Percentiles rank a stretch among this genome's conserved stretches.
Conservation (phyloP, 331 rosid species). For the Erythrophleum ivorense region DNA sequence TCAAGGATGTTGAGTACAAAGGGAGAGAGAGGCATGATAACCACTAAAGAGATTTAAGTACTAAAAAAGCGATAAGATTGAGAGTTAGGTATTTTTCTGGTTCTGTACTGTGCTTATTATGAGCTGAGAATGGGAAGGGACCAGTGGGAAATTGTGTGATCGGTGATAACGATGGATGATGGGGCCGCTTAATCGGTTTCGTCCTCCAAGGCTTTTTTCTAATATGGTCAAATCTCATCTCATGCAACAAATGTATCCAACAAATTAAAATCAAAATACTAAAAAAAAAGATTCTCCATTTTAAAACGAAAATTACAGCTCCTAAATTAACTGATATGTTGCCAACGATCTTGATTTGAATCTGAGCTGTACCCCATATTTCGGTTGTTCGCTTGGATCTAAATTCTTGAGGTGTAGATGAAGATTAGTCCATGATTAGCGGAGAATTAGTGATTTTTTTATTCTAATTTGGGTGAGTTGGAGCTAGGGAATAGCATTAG, state of each 20-base stretch:
- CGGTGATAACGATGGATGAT: conserved; percentile 43
- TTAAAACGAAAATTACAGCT: conserved; percentile 34
- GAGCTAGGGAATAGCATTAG: background rate
- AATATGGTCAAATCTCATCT: conserved; percentile 33
- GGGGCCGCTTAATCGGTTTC: conserved; percentile 48
- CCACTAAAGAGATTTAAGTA: conserved; percentile 63
- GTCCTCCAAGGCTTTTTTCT: conserved; percentile 26
- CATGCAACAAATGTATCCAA: background rate
- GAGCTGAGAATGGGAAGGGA: conserved; percentile 46
- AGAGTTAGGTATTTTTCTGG: conserved; percentile 73
- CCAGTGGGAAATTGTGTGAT: conserved; percentile 40
- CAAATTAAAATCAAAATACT: background rate
- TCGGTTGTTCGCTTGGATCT: conserved; percentile 30
- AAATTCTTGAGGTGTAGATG: conserved; percentile 39
- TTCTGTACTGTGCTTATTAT: conserved; percentile 47
- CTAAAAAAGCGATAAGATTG: conserved; percentile 62
- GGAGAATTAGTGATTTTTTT: conserved; percentile 43
- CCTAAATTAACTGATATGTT: conserved; percentile 31
- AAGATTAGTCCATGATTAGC: conserved; percentile 62
- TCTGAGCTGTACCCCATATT: conserved; percentile 67
- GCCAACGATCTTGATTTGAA: conserved; percentile 28
- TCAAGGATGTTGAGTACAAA: conserved; percentile 53
- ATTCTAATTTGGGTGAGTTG: background rate
- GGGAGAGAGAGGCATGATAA: conserved; percentile 49
- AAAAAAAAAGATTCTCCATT: background rate